phyloP scores from a whole-genome alignment of 1,284 basidiomycete genomes.

The Coniophora puteana region DNA sequence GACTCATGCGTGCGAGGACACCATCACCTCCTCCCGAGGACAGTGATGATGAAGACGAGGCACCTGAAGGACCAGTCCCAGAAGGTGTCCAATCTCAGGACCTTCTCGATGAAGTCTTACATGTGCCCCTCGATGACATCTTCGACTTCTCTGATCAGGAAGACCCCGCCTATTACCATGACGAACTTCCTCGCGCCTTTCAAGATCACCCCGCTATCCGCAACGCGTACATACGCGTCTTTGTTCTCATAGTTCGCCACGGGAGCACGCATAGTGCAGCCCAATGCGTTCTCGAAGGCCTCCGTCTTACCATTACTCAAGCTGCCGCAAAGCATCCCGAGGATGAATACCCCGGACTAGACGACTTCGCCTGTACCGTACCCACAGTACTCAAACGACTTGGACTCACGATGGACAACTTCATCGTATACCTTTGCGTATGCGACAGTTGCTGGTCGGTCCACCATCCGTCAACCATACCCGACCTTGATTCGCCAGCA shows the following conservation, averaged over 20 bases:
- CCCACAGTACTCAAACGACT: background rate
- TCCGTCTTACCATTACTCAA: background rate
- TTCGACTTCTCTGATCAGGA: too few species aligned
- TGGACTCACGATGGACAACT: background rate
- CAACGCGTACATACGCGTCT: background rate
- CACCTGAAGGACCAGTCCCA: too few species aligned
- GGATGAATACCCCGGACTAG: background rate
- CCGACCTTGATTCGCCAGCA: background rate
- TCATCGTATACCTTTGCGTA: constrained; percentile 1
- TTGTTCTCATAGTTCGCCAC: constrained; percentile 1
- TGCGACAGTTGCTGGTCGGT: constrained; percentile 1
- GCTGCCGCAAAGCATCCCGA: background rate
- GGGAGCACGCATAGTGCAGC: background rate
- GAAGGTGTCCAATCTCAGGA: too few species aligned
- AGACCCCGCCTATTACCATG: background rate
- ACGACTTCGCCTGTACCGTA: background rate
- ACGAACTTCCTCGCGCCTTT: background rate
- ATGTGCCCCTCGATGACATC: too few species aligned
- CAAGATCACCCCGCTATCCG: background rate
- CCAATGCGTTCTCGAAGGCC: background rate
- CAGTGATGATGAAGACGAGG: too few species aligned
- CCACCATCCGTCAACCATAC: background rate
- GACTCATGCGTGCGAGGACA: too few species aligned
- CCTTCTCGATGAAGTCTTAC: too few species aligned
- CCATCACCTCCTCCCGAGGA: too few species aligned